These are phyloP conservation scores for Triticum turgidum DNA, from an alignment of 176 grass and related monocot genomes.

Conservation along the genomic window DNA sequence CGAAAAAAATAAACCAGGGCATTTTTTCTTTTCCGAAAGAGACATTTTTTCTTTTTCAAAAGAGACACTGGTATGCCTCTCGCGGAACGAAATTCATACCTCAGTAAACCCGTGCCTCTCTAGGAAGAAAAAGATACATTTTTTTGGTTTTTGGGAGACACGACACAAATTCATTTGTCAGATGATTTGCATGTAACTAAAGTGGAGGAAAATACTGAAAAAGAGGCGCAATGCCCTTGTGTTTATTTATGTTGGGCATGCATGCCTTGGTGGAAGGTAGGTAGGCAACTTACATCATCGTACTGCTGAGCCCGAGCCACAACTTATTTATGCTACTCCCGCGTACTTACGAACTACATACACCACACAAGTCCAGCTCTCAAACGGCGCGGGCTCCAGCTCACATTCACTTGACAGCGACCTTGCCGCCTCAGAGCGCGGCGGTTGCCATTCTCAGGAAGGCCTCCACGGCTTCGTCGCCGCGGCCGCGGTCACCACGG, in stretches of 20 bases:
- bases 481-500: neutral
- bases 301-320: neutral
- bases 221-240: neutral
- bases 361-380: neutral
- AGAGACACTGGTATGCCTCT: no score
- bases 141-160: no score
- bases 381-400: neutral
- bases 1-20: no score
- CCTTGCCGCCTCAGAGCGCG: neutral
- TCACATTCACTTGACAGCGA: neutral
- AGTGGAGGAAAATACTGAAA: neutral
- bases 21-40: no score
- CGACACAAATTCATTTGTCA: no score
- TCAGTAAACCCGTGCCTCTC: no score
- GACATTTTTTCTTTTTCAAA: no score
- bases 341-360: neutral
- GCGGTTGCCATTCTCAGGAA: constrained; percentile 29
- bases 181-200: no score
- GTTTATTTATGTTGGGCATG: neutral
- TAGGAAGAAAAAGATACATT: no score
- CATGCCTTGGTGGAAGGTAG: neutral
- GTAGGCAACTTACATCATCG: neutral
- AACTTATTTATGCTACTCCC: constrained; percentile 16
- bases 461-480: neutral
- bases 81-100: no score